Percentiles rank a stretch among this genome's conserved stretches.
Evolutionary conservation across 176 grass and related monocot species (phyloP).

Genomic region (Aechmea fasciata): DNA sequence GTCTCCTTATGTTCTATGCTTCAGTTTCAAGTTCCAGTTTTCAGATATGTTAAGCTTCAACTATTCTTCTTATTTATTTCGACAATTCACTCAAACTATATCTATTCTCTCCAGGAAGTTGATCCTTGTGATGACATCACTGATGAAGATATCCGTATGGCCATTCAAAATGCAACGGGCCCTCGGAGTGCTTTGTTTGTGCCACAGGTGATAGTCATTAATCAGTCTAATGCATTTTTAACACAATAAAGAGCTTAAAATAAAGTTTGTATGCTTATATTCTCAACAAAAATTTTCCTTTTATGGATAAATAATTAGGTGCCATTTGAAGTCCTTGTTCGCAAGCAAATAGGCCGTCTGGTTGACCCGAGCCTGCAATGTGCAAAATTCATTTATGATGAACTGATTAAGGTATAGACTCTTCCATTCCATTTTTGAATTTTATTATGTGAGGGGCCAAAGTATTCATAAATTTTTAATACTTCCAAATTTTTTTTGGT

Average conservation of each 20-base stretch:
- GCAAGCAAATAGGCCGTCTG: conserved; percentile 85
- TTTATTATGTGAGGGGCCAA: not conserved
- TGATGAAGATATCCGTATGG: conserved; percentile 91
- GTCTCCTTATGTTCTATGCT: not conserved
- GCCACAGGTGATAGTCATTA: conserved; percentile 53
- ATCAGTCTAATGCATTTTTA: not conserved
- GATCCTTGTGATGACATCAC: conserved; percentile 96
- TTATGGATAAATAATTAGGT: conserved; percentile 38
- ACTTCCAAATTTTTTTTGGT: not conserved
- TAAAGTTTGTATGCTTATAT: not conserved
- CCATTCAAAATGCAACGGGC: conserved; percentile 97
- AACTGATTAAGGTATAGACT: conserved; percentile 65
- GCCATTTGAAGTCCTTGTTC: conserved; percentile 92
- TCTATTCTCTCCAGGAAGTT: conserved; percentile 51
- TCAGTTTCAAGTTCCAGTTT: not conserved
- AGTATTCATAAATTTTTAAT: too few species aligned
- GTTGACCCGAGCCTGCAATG: conserved; percentile 94
- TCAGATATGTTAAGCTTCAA: conserved; percentile 3
- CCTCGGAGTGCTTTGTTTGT: conserved; percentile 92
- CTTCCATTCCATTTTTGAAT: not conserved
- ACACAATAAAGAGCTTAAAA: not conserved
- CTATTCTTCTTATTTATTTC: not conserved
- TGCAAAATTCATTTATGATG: conserved; percentile 93
- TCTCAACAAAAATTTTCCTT: not conserved
- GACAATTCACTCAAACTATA: not conserved